A percentile compares a stretch with the other conserved stretches of the same genome.
Evolutionary conservation across 2,329 filamentous ascomycete genomes (phyloP).

Genomic region (Talaromyces sp.): DNA sequence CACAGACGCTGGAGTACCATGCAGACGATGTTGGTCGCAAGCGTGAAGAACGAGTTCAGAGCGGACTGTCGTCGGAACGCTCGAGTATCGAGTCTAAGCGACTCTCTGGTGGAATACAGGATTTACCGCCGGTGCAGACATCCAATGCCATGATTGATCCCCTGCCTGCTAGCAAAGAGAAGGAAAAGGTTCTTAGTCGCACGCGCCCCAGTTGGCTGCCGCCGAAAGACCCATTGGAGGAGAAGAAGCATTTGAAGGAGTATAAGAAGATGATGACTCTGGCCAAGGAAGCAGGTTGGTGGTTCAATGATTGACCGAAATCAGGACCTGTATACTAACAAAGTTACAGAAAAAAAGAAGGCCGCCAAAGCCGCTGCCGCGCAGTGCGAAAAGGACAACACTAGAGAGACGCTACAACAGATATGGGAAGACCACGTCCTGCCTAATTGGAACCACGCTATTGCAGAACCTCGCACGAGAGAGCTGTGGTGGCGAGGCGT

Average conservation of each 20-base stretch:
- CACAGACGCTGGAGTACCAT: slow-evolving; percentile 57
- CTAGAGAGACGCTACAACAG: slow-evolving; percentile 51
- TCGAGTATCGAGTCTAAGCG: slow-evolving; percentile 39
- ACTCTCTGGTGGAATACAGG: slow-evolving; percentile 37
- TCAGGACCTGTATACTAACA: not conserved
- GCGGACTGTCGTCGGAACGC: slow-evolving; percentile 36
- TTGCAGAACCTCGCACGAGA: slow-evolving; percentile 53
- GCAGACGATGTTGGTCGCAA: slow-evolving; percentile 48
- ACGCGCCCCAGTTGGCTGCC: slow-evolving; percentile 66
- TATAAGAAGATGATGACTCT: slow-evolving; percentile 65
- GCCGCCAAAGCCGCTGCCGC: slow-evolving; percentile 46
- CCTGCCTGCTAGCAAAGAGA: slow-evolving; percentile 63
- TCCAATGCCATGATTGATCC: slow-evolving; percentile 64
- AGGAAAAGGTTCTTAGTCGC: slow-evolving; percentile 61
- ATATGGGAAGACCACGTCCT: slow-evolving; percentile 62
- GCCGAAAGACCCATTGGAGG: slow-evolving; percentile 76
- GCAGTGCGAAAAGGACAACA: slow-evolving; percentile 50
- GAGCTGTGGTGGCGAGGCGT: slow-evolving; percentile 65
- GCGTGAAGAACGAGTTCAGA: slow-evolving; percentile 47
- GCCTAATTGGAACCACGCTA: slow-evolving; percentile 56
- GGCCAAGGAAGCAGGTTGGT: slow-evolving; percentile 54
- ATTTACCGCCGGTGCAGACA: slow-evolving; percentile 59
- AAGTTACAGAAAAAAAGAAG: slow-evolving; percentile 46
- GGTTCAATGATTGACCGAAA: not conserved
- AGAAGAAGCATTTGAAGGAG: slow-evolving; percentile 77